Conservation (phyloP, 2,329 filamentous ascomycete genomes). For the Monosporascus cannonballus region DNA sequence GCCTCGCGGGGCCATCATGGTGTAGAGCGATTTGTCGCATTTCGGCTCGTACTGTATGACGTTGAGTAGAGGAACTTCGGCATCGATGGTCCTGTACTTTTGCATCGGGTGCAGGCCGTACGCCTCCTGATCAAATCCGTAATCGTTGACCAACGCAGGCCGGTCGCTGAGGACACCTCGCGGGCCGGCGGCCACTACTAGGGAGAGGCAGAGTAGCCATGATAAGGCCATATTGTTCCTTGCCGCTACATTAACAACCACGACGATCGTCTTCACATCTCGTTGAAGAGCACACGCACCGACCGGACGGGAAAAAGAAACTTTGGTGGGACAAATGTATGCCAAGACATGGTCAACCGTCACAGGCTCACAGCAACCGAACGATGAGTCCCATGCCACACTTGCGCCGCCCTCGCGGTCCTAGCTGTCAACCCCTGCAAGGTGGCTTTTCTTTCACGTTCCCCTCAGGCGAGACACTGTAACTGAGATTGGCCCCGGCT, state of each 20-base stretch:
- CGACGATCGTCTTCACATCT: neutral
- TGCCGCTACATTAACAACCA: neutral
- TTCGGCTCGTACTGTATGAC: conserved; percentile 19
- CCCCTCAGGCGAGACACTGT: no score
- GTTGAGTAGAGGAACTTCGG: conserved; percentile 29
- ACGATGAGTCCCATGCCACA: no score
- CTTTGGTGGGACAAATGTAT: no score
- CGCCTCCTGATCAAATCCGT: conserved; percentile 25
- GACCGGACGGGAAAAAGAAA: no score
- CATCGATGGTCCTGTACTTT: conserved; percentile 24
- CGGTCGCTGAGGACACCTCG: conserved; percentile 5
- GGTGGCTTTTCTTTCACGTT: no score
- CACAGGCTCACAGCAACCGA: no score
- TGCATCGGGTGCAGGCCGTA: conserved; percentile 30
- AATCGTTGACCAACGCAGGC: conserved; percentile 9
- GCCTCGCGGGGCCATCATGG: conserved; percentile 32
- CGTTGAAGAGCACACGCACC: no score
- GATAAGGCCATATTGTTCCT: neutral
- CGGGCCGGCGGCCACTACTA: conserved; percentile 1
- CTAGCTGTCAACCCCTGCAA: no score
- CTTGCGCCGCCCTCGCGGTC: no score
- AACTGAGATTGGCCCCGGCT: no score
- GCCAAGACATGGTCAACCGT: no score
- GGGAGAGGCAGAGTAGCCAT: conserved; percentile 1
- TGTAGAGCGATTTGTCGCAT: conserved; percentile 34